These are phyloP conservation scores for Solanum chiquidenum DNA, from an alignment of 257 asterid genomes.

Conservation along the genomic window DNA sequence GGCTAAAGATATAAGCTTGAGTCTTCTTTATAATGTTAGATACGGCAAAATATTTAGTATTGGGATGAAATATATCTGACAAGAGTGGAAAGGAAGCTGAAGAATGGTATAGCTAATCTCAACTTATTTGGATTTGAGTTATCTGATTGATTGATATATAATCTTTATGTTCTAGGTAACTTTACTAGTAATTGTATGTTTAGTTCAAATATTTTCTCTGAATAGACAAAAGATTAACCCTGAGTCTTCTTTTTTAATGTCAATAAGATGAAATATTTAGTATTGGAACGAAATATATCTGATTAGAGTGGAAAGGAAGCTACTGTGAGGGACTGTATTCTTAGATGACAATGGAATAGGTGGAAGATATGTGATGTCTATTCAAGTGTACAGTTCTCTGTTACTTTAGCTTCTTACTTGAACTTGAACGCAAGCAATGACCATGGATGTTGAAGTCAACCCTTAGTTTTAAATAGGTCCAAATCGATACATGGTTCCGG, in stretches of 20 bases:
- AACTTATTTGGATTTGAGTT: neutral
- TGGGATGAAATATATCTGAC: neutral
- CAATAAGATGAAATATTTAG: neutral
- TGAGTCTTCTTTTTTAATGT: neutral
- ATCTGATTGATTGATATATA: neutral
- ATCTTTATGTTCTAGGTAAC: neutral
- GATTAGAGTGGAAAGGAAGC: neutral
- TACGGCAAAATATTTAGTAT: neutral
- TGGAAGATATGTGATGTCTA: neutral
- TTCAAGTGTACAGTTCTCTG: neutral
- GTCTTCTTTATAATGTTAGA: neutral
- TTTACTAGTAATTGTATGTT: neutral
- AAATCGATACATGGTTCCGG: neutral
- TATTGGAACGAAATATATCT: neutral
- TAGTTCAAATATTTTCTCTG: neutral
- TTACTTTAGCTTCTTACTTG: neutral
- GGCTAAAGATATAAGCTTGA: neutral
- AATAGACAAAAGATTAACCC: neutral
- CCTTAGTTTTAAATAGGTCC: neutral
- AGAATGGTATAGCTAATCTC: neutral
- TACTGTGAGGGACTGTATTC: neutral
- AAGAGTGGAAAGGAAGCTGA: neutral
- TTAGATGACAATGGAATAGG: neutral
- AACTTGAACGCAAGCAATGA: neutral
- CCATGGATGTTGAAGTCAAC: neutral